Percentiles rank a stretch among this genome's conserved stretches.
Conservation (phyloP, 1,139 yeast species). For the Pichia sp. region DNA sequence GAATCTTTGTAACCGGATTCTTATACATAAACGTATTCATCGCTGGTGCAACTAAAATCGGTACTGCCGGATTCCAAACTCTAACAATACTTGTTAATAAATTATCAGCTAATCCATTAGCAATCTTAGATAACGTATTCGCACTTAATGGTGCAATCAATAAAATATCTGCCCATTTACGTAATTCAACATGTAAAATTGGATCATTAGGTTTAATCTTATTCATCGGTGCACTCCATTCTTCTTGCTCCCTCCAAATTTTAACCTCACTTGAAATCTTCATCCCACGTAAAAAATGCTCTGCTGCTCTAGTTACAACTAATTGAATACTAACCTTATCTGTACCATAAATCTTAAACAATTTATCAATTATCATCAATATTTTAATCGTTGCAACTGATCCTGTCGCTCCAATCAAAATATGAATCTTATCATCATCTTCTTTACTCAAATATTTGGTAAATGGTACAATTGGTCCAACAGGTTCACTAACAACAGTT, state of each 20-base stretch:
- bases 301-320: conserved; percentile 76
- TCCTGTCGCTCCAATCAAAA: conserved; percentile 88
- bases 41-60: conserved; percentile 89
- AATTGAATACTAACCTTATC: conserved; percentile 74
- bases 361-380: conserved; percentile 75
- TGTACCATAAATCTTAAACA: conserved; percentile 66
- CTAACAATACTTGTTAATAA: conserved; percentile 75
- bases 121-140: conserved; percentile 82
- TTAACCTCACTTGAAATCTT: conserved; percentile 78
- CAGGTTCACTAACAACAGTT: conserved; percentile 42
- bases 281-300: conserved; percentile 71
- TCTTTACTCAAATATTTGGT: conserved; percentile 62
- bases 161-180: conserved; percentile 94
- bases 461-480: conserved; percentile 67
- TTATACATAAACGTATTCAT: conserved; percentile 97
- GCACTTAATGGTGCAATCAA: conserved; percentile 92
- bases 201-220: conserved; percentile 42
- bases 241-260: conserved; percentile 92
- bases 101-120: conserved; percentile 89
- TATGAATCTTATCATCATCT: conserved; percentile 78
- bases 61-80: conserved; percentile 87
- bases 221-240: conserved; percentile 59
- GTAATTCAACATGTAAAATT: conserved; percentile 76
- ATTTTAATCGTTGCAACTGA: conserved; percentile 94
- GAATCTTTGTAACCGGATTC: conserved; percentile 86